Base-by-base conservation (phyloP, 169 alveolate species). In the Eimeria nieschulzi region DNA sequence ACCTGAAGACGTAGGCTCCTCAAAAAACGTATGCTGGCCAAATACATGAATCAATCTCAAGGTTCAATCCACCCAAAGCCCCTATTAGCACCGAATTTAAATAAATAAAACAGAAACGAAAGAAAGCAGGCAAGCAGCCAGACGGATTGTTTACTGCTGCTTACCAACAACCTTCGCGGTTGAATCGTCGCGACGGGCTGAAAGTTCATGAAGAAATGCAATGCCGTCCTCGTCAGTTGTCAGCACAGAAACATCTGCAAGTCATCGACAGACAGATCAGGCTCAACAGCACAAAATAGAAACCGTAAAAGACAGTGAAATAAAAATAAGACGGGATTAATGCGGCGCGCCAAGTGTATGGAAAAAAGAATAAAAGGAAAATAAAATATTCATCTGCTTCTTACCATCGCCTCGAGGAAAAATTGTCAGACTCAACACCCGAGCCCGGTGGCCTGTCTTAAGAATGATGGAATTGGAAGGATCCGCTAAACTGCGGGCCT, bases 401-500 rank as follows among this genome's bases (percentile, higher is more conserved):
- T 54, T 63, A 73, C 83, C 83, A 46, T 73, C 83, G 0, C 83
- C 83, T 46, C 46, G 59, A 46, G 83, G 83, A 39, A 73, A 73
- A 5, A 73, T 63, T 6, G 83, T n/a, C 6, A 73, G 56, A 9
- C 63, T 73, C 63, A 33, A 12, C 63, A 73, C 83, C 13, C 64
- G 83, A 12, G 83, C 83, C 9, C 64, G 64, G 26, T 73, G 83
- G 9, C 64, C 63, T 33, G 56, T 33, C 64, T 46, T 25, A 15
- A 73, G 12, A 46, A 19, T 21, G 55, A 73, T 26, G 12, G 25
- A 26, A 39, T 9, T 13, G 9, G 61, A 25, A 19, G 83, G n/a
- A 25, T 25, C 21, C 5, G 63, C 19, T 46, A 73, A 23, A 39
- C 63, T 73, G 59, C 83, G 59, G 21, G 23, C 83, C 25, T 73